Conservation (phyloP, 257 asterid genomes). For the Nicotiana obtusifolia region DNA sequence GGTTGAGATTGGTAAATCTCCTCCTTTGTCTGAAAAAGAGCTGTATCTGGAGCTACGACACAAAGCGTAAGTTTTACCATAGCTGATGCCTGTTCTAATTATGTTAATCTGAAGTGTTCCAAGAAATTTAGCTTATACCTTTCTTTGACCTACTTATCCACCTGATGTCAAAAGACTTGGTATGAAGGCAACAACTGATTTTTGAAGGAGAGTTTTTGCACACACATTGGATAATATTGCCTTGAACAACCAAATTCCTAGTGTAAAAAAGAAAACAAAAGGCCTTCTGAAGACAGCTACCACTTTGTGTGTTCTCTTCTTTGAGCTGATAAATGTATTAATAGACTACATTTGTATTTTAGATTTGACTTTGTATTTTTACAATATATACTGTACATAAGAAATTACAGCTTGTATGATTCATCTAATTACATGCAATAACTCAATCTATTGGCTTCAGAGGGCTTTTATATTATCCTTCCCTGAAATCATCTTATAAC, state of each 20-base stretch:
- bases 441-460: neutral
- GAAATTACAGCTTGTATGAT: neutral
- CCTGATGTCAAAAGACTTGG: neutral
- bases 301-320: neutral
- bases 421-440: neutral
- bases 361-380: neutral
- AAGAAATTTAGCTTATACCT: neutral
- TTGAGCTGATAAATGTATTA: neutral
- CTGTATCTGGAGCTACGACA: conserved; percentile 67
- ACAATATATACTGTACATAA: neutral
- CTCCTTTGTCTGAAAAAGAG: conserved; percentile 86
- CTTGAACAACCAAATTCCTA: neutral
- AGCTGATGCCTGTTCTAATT: neutral
- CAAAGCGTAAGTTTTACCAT: conserved; percentile 62
- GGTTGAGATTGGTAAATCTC: conserved; percentile 96
- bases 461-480: neutral
- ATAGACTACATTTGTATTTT: neutral
- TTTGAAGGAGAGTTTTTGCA: neutral
- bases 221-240: neutral
- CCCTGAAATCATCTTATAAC: neutral
- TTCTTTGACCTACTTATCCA: neutral
- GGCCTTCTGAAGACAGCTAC: neutral
- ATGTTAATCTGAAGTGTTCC: neutral
- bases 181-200: neutral
- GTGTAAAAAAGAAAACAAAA: neutral